A percentile compares a stretch with the other conserved stretches of the same genome.
phyloP scores from a whole-genome alignment of 2,329 filamentous ascomycete genomes.

The Colletotrichum coccodes region DNA sequence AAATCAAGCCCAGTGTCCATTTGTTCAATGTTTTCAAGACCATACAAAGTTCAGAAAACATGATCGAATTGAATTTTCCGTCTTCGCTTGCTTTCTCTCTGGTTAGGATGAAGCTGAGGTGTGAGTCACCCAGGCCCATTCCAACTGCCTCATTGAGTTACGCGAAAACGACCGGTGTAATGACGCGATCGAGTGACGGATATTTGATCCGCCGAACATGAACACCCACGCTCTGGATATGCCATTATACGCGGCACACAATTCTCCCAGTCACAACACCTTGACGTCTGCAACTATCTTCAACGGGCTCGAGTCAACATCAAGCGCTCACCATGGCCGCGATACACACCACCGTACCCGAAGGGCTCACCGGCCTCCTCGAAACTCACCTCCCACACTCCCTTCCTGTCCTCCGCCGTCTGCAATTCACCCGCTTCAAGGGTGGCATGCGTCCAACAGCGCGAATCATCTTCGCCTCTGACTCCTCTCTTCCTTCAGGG shows the following conservation, averaged over 20 bases:
- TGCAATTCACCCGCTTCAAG: slow-evolving; percentile 64
- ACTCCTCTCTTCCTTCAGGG: slow-evolving; percentile 4
- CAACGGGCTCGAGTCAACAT: neutral
- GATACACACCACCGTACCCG: slow-evolving; percentile 43
- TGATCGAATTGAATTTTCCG: no score
- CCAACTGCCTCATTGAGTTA: slow-evolving; percentile 1
- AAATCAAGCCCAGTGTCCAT: no score
- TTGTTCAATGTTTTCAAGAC: no score
- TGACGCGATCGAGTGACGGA: neutral
- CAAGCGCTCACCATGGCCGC: neutral
- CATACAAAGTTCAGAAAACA: no score
- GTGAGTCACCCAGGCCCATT: neutral
- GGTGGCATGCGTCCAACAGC: slow-evolving; percentile 53
- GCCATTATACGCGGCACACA: neutral
- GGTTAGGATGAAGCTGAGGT: no score
- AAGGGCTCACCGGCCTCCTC: slow-evolving; percentile 58
- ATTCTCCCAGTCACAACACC: neutral
- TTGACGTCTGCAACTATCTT: neutral
- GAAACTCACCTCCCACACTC: slow-evolving; percentile 64
- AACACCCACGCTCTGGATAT: neutral
- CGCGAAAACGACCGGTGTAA: slow-evolving; percentile 5
- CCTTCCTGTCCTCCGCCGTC: slow-evolving; percentile 69
- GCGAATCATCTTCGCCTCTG: slow-evolving; percentile 52
- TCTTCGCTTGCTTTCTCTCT: no score
- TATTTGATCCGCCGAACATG: slow-evolving; percentile 9